Evolutionary conservation across 345 rosid genomes (phyloP), one percentile per base, ranked within the genome.

Genomic region (Salix dunnii): DNA sequence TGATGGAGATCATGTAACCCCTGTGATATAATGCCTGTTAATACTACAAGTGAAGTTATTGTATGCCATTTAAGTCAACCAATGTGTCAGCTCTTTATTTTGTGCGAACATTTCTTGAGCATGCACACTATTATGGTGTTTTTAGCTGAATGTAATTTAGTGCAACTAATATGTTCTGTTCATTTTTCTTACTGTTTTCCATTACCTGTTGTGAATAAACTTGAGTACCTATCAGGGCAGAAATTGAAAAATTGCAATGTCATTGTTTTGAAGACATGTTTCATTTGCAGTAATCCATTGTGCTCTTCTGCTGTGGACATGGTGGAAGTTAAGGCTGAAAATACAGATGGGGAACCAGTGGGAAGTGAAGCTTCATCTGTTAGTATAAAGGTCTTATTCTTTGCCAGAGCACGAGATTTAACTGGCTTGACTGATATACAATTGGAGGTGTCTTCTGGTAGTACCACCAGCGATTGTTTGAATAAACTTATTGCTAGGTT

Each of bases 351-450:
- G 51, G 36, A 33, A 49, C 43, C 55, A 8, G 64, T 28, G 5
- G 79, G n/a, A 55, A 74, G 80, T 27, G 83, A 77, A 35, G 67
- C 13, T 55, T 77, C 90, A 7, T 79, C 71, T 6, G 80, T 93
- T 4, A 82, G 77, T 67, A 82, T 91, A 78, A 93, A 88, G 83
- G 96, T 93, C 48, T 76, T 96, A 77, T 89, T 96, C 81, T 96
- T 93, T 12, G 97, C 97, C 1, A 86, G 93, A 82, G 96, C 98
- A 55, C 93, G 97, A 16, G 98, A 92, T 74, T 74, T 96, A 70
- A 88, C 96, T 1, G 91, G 97, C 5, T 68, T 89, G 58, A 58
- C 86, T 6, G 97, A 90, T 53, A 55, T 86, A 78, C 78, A 73
- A 5, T 46, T 96, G 27, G 87, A 85, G 78, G 86, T 96, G 28